phyloP scores from a whole-genome alignment of 164 flowering plant genomes.

The Berberis vulgaris region DNA sequence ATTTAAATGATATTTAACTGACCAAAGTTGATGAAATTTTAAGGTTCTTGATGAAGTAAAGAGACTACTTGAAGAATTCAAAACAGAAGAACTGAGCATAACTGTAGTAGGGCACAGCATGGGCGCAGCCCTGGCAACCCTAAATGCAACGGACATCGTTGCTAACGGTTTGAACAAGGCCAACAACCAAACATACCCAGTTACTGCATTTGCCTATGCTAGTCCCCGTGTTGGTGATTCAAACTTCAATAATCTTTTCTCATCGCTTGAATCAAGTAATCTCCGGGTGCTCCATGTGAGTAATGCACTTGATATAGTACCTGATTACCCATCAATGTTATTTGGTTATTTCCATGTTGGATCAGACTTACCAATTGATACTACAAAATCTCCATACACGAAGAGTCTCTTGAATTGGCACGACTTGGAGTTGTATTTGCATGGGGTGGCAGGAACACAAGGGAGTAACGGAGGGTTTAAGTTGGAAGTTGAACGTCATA shows the following conservation, averaged over 20 bases:
- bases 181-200: neutral
- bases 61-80: conserved; percentile 35
- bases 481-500: conserved; percentile 16
- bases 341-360: conserved; percentile 25
- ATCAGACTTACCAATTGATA: conserved; percentile 48
- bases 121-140: neutral
- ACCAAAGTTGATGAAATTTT: neutral
- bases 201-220: neutral
- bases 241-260: neutral
- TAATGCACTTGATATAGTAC: neutral
- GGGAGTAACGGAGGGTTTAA: conserved; percentile 46
- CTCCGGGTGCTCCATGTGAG: neutral
- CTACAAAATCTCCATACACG: conserved; percentile 49
- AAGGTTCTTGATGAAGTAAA: conserved; percentile 39
- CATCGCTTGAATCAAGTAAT: neutral
- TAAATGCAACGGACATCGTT: neutral
- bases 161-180: neutral
- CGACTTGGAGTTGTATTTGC: conserved; percentile 61
- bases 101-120: conserved; percentile 19
- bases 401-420: conserved; percentile 63
- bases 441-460: conserved; percentile 84
- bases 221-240: neutral
- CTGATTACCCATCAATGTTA: neutral
- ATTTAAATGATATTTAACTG: conserved; percentile 20
- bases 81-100: conserved; percentile 33